Base-by-base conservation (phyloP, 768 basidiomycete species). In the Multifurca ochricompacta region DNA sequence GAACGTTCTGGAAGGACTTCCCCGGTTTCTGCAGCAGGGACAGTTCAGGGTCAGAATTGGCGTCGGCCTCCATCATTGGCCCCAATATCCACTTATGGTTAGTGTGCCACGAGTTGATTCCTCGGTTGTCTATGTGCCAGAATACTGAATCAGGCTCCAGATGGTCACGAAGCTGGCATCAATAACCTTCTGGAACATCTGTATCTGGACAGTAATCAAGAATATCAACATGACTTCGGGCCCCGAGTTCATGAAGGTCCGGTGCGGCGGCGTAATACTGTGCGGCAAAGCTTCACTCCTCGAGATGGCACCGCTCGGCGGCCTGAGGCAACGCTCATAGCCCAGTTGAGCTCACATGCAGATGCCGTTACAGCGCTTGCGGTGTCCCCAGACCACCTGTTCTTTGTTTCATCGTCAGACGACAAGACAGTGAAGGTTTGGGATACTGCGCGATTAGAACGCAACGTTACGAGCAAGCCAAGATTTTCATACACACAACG, bases 391-490 rank as follows among this genome's bases (percentile, higher is more conserved):
- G 96, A 98, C 64, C 91, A 96, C 63, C 71, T 84, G 66, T 99
- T 96, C 74, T 97, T 99, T 60, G 83, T 94, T 3, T 91, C 95
- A 0, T 83, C 88, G 34, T 95, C 92, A 0, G 84, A 98, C 58
- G 95, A 98, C 68, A 90, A 89, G 72, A 93, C 89, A 0, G 83
- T 94, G 64, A 94, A 92, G 67, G 77, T 89, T 37, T 96, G 92
- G 92, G 87, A 91, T 60, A 87, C 92, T 1, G 87, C 90, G 7
- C 76, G 92, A n/a, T 74, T 98, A 41, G 95, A 97, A 65, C 78
- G 94, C 53, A 97, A 92, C 68, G 90, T 96, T 16, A 91, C 93
- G 19, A 86, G 87, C 66, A 90, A 90, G 72, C 72, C 70, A 62
- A 53, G 75, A 54, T 64, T 71, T 37, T 71, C 72, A 32, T 74